Base-by-base conservation (phyloP, 2,329 filamentous ascomycete species). In the Fusarium camptoceras region DNA sequence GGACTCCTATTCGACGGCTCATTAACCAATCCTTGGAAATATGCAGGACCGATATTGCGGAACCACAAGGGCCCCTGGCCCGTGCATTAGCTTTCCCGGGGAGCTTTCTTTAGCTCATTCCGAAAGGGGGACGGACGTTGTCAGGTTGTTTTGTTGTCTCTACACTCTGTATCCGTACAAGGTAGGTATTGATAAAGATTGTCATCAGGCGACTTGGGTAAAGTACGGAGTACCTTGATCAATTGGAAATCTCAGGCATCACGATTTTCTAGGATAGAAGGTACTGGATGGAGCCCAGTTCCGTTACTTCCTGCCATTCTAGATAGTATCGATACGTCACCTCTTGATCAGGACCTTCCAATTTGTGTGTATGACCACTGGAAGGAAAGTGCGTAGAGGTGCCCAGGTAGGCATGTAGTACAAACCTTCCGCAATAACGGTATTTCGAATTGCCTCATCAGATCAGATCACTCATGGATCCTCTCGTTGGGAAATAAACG, bases 61-160 rank as follows among this genome's bases (percentile, higher is more conserved):
- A 53, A 56, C 55, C 55, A 59, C 68, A 71, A 57, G 68, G 58
- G 42, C 48, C 39, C 47, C 39, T 41, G 42, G 28, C 28, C 18
- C 37, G 24, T 69, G 68, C 68, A 71, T 71, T 71, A 71, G 68
- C 56, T 53, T 69, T 71, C 68, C 68, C 68, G 68, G 68, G 68
- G 67, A 73, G 59, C 58, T 43, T 57, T 64, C 42, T 60, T 68
- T 66, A 66, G 69, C 59, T 53, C 37, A 64, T 56, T 30, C 48
- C 28, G 43, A 64, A 54, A 46, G 43, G 59, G 60, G 48, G 31
- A 20, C 34, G 27, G 46, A 42, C 42, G 44, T 51, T 56, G 27
- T 27, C n/a, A 42, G 37, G 44, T 51, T 56, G 27, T 27, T 37
- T 37, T 53, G 34, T 30, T 43, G 25, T 47, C 47, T 43, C 24